phyloP scores from a whole-genome alignment of 2,329 filamentous ascomycete species.

The Lecanicillium sp. region DNA sequence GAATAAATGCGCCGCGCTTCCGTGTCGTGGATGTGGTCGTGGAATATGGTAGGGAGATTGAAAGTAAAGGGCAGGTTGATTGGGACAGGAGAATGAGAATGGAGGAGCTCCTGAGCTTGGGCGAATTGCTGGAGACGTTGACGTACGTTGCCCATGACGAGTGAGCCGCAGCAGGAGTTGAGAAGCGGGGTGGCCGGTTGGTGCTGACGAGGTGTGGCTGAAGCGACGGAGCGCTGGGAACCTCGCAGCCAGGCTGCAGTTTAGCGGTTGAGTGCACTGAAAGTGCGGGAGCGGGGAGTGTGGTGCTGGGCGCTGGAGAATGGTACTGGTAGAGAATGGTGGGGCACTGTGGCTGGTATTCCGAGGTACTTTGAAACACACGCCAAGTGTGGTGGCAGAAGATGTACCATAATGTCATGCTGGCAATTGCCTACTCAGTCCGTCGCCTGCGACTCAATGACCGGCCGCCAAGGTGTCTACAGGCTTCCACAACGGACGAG shows the following conservation, averaged over 20 bases:
- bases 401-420: too few relatives aligned
- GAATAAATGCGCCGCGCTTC: conserved; percentile 2
- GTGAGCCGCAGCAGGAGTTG: conserved; percentile 6
- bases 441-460: too few relatives aligned
- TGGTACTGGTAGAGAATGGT: too few relatives aligned
- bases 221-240: background rate
- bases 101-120: conserved; percentile 11
- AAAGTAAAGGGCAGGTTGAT: conserved; percentile 2
- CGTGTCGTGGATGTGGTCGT: background rate
- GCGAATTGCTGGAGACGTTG: conserved; percentile 7
- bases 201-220: conserved; percentile 3
- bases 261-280: background rate
- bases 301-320: too few relatives aligned
- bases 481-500: too few relatives aligned
- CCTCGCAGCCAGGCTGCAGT: background rate
- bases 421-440: too few relatives aligned
- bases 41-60: background rate
- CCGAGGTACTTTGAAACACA: too few relatives aligned
- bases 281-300: too few relatives aligned
- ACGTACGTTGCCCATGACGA: conserved; percentile 13
- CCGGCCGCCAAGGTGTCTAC: too few relatives aligned
- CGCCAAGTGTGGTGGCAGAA: too few relatives aligned
- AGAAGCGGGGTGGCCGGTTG: conserved; percentile 11
- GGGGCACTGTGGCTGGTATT: background rate
- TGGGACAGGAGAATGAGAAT: conserved; percentile 2